Evolutionary conservation across 208 protist species (phyloP), one percentile per base, ranked within the genome.

Genomic region (Leishmania aethiopica): DNA sequence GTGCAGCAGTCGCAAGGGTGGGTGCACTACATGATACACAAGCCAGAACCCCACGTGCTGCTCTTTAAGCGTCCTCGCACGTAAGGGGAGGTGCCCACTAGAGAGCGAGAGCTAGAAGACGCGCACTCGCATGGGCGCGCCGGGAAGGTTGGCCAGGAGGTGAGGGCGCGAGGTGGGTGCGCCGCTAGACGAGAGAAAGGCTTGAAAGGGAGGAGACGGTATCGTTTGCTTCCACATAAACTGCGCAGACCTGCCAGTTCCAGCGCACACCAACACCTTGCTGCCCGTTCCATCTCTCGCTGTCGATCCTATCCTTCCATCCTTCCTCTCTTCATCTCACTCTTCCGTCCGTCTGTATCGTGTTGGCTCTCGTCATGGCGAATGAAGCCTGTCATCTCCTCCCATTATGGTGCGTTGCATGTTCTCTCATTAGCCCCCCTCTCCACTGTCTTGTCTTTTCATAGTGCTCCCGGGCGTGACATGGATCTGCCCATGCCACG

Each of bases 11-110:
- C 97, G 15, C 91, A 94, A 49, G 99, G 99, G 17, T 99, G 99
- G 98, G 91, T 94, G 53, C 99, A 99, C 88, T 99, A 99, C 92
- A 99, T 98, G 91, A 97, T 99, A 49, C 99, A 99, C 94, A 92
- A 92, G 57, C 98, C 98, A 22, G 98, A 99, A 91, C 98, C 97
- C 37, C 97, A 99, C 86, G 98, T 99, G 51, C 89, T 99, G 13
- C 93, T 99, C 45, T 99, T 99, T 87, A 95, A 98, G 86, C 92
- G 98, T 1, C 93, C 94, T 7, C 84, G 84, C 60, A 90, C 89
- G 19, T 92, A 88, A 83, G 40, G n/a, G 15, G 73, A 45, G 1
- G 10, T 3, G 8, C 15, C 15, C 62, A 40, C 62, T 13, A 40
- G 13, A 35, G 62, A 32, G 15, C 62, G 32, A 19, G 62, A 67